Conservation (phyloP, 352 stramenopile species). For the Lagenidium giganteum region DNA sequence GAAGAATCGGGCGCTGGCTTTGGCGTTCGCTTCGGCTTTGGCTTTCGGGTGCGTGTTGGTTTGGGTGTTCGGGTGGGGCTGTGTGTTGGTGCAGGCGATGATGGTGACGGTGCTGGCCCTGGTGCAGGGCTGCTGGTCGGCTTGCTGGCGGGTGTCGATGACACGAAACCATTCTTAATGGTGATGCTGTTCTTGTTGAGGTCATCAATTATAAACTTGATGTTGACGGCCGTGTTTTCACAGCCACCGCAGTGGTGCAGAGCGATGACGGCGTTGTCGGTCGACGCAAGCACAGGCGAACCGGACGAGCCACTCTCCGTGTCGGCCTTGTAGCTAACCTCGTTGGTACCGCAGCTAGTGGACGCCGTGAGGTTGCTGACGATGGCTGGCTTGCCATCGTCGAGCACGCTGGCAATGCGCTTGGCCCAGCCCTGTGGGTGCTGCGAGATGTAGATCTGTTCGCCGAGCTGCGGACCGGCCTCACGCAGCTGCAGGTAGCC, state of each 20-base stretch:
- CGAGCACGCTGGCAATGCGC: conserved; percentile 37
- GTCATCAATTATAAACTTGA: conserved; percentile 6
- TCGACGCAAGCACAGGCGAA: conserved; percentile 13
- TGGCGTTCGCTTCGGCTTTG: no score
- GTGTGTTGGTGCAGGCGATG: no score
- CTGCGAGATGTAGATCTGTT: conserved; percentile 58
- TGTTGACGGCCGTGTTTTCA: conserved; percentile 12
- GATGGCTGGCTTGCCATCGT: conserved; percentile 14
- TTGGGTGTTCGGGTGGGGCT: no score
- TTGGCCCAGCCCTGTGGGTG: conserved; percentile 45
- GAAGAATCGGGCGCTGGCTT: no score
- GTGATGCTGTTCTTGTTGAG: conserved; percentile 1
- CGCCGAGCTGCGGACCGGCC: conserved; percentile 24
- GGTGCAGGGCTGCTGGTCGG: no score
- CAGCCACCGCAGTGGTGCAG: conserved; percentile 27
- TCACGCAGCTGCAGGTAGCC: conserved; percentile 52
- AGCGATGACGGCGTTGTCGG: conserved; percentile 17
- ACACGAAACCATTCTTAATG: no score
- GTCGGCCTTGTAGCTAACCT: conserved; percentile 20
- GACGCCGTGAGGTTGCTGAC: conserved; percentile 2
- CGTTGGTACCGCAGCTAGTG: conserved; percentile 13
- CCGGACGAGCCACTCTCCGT: conserved; percentile 22
- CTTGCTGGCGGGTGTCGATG: no score
- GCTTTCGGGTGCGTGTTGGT: no score
- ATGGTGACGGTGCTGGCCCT: no score